Percentiles rank a stretch among this genome's conserved stretches.
These are phyloP conservation scores for Heliamphora exappendiculata DNA, from an alignment of 148 eudicot species.

Conservation along the genomic window DNA sequence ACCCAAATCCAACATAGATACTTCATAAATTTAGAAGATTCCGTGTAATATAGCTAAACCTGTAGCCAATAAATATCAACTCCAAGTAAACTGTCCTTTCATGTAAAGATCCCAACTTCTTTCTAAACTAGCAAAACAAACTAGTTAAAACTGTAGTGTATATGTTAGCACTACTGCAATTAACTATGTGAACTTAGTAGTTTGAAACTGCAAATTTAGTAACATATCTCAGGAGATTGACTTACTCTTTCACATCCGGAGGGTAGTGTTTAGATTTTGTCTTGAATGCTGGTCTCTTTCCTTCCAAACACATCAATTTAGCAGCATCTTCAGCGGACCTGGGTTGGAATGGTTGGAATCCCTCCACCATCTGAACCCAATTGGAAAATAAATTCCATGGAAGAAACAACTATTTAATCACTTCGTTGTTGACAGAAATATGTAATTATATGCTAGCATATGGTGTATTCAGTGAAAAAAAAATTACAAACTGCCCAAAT, in stretches of 20 bases:
- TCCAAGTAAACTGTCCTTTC: not conserved
- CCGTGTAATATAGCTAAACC: not conserved
- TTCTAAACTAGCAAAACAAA: constrained; percentile 1
- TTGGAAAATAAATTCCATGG: not conserved
- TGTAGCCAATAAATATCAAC: not conserved
- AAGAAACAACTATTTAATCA: not conserved
- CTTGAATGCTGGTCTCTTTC: constrained; percentile 68
- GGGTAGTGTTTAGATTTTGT: constrained; percentile 66
- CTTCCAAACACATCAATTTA: constrained; percentile 64
- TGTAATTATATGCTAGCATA: not conserved
- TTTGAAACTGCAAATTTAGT: not conserved
- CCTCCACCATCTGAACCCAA: constrained; percentile 73
- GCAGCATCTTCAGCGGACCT: constrained; percentile 68
- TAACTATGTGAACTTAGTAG: not conserved
- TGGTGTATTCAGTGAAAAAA: not conserved
- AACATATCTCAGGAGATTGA: constrained; percentile 11
- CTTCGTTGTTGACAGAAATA: not conserved
- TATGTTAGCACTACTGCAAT: not conserved
- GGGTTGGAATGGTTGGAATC: constrained; percentile 77
- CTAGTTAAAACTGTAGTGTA: not conserved
- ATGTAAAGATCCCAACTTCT: not conserved
- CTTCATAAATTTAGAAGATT: no score
- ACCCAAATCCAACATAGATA: no score
- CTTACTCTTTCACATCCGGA: constrained; percentile 85
- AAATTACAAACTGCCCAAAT: not conserved